Percentiles rank a stretch among this genome's conserved stretches.
Evolutionary conservation across 331 rosid genomes (phyloP).

Genomic region (Cucumis variabilis): DNA sequence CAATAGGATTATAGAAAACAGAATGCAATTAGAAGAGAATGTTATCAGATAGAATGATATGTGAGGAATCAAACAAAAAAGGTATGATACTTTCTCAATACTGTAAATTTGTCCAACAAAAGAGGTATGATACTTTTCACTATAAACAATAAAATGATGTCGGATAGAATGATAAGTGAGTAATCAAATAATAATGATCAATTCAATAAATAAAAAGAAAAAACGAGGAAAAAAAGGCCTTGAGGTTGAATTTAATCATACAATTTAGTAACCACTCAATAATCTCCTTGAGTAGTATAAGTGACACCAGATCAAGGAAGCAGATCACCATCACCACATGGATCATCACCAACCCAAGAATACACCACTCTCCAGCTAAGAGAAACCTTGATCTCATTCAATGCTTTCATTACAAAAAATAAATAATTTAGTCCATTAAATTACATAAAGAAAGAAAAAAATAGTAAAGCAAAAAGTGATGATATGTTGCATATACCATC

Average conservation of each 20-base stretch:
- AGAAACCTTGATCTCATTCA: constrained; percentile 97
- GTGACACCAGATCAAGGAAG: constrained; percentile 99
- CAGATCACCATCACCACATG: constrained; percentile 94
- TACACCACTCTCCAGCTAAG: constrained; percentile 98
- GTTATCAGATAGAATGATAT: too few species aligned
- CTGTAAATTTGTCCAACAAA: too few species aligned
- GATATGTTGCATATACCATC: constrained; percentile 60
- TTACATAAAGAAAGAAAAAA: not conserved
- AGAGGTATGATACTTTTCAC: too few species aligned
- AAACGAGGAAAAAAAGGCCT: not conserved
- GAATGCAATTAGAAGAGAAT: not conserved
- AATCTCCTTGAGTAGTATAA: constrained; percentile 95
- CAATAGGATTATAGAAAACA: not conserved
- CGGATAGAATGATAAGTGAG: not conserved
- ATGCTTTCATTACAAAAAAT: constrained; percentile 73
- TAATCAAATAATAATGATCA: not conserved
- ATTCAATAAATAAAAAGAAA: not conserved
- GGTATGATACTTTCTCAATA: too few species aligned
- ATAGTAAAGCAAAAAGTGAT: not conserved
- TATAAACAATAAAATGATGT: too few species aligned
- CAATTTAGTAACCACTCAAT: constrained; percentile 94
- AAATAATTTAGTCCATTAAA: not conserved
- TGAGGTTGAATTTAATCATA: constrained; percentile 37
- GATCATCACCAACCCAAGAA: constrained; percentile 99
- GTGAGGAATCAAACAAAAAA: too few species aligned